Base-by-base conservation (phyloP, 768 basidiomycete genomes). In the Boletellus ananas region DNA sequence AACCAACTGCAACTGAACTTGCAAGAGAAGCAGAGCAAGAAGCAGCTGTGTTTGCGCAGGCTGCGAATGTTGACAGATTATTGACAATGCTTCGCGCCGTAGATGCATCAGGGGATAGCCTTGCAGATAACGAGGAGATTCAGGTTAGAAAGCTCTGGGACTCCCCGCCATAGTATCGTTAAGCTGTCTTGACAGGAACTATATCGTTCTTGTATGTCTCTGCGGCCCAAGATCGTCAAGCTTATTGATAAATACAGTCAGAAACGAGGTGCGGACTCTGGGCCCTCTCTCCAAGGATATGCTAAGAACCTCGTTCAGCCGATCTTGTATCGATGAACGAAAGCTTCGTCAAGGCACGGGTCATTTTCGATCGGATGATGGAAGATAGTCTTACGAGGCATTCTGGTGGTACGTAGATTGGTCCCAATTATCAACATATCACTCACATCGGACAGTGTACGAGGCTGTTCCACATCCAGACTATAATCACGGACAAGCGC, bases 211-310 rank as follows among this genome's bases (percentile, higher is more conserved):
- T 86, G 87, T 60, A 94, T 98, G 85, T 79, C 85, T 4, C 70
- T 96, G 35, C 79, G 94, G 39, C 94, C 94, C 7, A 94, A 93
- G 76, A 95, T 98, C 55, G 94, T 96, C 54, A 93, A 94, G 62
- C 70, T 98, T 47, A 96, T 97, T 55, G 93, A 96, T 66, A 96
- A 94, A 73, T 97, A 97, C 64, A 93, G 87, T 59, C 93, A 95
- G 74, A 96, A 97, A 72, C 78, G 93, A 70, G 79, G 77, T 80
- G 47, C 46, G 69, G 27, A 29, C 31, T 17, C 16, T 45, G 46
- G 39, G 55, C 43, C 1, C 34, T 47, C 42, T 4, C 23, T 29
- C 21, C 23, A 46, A 36, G 37, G 18, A 42, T 39, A 7, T 34
- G 16, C 36, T 48, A 47, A 38, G 9, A 46, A 12, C 17, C 16